Base-by-base conservation (phyloP, 2,329 filamentous ascomycete species). In the Clarireedia paspali region DNA sequence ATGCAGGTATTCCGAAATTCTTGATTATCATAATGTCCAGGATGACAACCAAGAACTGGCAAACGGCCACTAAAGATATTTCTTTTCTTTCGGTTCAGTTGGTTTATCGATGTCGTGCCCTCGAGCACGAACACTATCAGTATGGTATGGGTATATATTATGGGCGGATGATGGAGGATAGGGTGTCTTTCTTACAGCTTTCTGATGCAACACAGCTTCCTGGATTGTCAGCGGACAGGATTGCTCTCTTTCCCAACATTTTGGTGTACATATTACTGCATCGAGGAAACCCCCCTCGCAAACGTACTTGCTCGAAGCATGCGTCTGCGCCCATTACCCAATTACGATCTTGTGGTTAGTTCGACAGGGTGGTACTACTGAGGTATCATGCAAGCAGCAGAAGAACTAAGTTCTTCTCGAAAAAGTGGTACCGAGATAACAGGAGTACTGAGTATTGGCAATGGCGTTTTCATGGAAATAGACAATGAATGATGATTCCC, bases 21-120 rank as follows among this genome's bases (percentile, higher is more conserved):
- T 97, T 66, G 91, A 97, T 73, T 97, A 96, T 74, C 94, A 97
- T 76, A 96, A 97, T 69, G 87, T 96, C 61, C 91, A 64, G 27
- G 58, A 56, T 63, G 58, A 34, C 30, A 34, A 50, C 49, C 60
- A 63, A 53, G 54, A 51, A 30, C 59, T 63, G 59, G 57, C 56
- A 36, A 62, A 66, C 36, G 54, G 62, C 55, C 59, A 55, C 36
- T 58, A 57, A 48, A 55, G 24, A 38, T 55, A 27, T 23, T 39
- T 40, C 26, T 53, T 30, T 46, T 49, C n/a, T 49, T 56, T 56
- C 30, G 36, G 47, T 40, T 34, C 17, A 55, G 40, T 50, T 53
- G 36, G 42, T 20, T 53, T 42, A 46, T 40, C 26, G 36, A 26
- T 36, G 47, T 45, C 39, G 36, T 39, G n/a, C n/a, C 30, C 36